phyloP scores from a whole-genome alignment of 768 basidiomycete genomes.

The Boletus insuetus region DNA sequence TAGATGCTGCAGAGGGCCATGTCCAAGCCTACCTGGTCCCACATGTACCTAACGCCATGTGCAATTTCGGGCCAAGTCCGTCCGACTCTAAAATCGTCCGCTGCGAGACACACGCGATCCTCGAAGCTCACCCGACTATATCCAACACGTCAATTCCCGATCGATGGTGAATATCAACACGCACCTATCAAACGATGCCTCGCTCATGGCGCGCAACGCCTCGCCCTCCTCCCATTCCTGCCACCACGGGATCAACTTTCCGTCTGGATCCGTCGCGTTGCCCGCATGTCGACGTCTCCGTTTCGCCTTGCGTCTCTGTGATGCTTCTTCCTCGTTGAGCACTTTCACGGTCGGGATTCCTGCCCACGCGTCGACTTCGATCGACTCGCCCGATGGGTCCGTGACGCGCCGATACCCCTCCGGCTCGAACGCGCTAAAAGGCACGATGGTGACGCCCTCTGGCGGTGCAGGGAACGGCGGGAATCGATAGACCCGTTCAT shows the following conservation, averaged over 20 bases:
- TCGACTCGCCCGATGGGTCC: conserved; percentile 3
- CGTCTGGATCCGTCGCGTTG: conserved; percentile 15
- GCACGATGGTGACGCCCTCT: conserved; percentile 38
- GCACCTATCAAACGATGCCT: conserved; percentile 29
- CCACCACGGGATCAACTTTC: conserved; percentile 31
- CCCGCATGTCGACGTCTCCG: conserved; percentile 20
- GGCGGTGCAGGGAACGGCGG: conserved; percentile 49
- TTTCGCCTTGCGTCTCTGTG: conserved; percentile 14
- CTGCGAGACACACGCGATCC: conserved; percentile 26
- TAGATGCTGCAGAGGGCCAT: background rate
- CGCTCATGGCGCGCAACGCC: conserved; percentile 17
- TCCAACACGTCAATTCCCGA: background rate
- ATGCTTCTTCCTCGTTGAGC: conserved; percentile 21
- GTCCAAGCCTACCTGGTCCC: conserved; percentile 27
- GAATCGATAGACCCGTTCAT: conserved; percentile 23
- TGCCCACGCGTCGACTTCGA: conserved; percentile 27
- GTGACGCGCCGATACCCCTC: conserved; percentile 17
- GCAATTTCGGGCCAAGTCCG: conserved; percentile 31
- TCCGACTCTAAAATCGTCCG: conserved; percentile 32
- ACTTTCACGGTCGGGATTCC: conserved; percentile 28
- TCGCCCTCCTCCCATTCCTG: conserved; percentile 33
- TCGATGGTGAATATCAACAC: background rate
- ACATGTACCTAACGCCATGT: conserved; percentile 26
- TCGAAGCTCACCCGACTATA: conserved; percentile 10
- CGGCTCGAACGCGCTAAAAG: conserved; percentile 41